Evolutionary conservation across 208 protist genomes (phyloP).

Genomic region (Blastocrithidia nonstop): DNA sequence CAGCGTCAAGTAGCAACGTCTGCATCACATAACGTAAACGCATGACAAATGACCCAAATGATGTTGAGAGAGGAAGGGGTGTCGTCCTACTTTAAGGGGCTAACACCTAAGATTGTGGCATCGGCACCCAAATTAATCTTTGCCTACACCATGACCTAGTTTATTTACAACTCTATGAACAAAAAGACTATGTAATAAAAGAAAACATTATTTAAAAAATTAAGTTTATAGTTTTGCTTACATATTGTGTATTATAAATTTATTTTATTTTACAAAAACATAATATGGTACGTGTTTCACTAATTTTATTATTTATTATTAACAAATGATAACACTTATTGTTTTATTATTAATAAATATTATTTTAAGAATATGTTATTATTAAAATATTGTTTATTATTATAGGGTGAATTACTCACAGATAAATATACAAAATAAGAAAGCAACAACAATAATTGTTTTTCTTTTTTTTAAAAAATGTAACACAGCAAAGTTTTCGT

Average conservation of each 20-base stretch:
- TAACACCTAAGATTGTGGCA: constrained; percentile 59
- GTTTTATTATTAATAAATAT: too few species aligned
- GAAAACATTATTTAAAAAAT: constrained; percentile 4
- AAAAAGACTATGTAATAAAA: not conserved
- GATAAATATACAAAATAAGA: not conserved
- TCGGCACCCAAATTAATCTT: constrained; percentile 66
- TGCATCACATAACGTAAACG: constrained; percentile 25
- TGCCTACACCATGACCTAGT: constrained; percentile 78
- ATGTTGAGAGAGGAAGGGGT: constrained; percentile 42
- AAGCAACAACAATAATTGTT: not conserved
- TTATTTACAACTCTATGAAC: constrained; percentile 12
- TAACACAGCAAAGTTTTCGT: not conserved
- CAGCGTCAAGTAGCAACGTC: constrained; percentile 29
- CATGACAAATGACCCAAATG: constrained; percentile 24
- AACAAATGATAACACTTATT: not conserved
- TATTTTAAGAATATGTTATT: not conserved
- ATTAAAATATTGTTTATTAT: not conserved
- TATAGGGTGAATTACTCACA: not conserved
- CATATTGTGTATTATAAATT: not conserved
- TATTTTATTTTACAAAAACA: not conserved
- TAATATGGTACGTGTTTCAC: not conserved
- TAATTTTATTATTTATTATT: not conserved
- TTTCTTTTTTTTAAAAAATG: not conserved
- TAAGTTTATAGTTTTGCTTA: not conserved
- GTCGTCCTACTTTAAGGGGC: constrained; percentile 72